These are phyloP conservation scores for Poronia punctata DNA, from an alignment of 495 filamentous ascomycete species.

Conservation along the genomic window DNA sequence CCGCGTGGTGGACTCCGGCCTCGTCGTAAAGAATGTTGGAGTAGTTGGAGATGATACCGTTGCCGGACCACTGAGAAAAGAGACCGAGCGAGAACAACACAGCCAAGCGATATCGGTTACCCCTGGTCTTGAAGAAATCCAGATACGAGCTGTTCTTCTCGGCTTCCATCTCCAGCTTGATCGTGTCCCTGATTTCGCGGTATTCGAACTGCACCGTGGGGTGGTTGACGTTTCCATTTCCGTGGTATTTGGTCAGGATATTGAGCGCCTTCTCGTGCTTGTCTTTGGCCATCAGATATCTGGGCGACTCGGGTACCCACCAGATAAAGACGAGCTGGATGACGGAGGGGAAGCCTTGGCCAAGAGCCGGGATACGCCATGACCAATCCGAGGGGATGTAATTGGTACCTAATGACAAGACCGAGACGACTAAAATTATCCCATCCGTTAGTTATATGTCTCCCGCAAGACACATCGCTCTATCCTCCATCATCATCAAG, in stretches of 20 bases:
- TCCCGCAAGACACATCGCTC: background rate
- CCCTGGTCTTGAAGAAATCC: conserved; percentile 60
- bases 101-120: conserved; percentile 58
- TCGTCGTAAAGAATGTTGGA: conserved; percentile 49
- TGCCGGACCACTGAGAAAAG: conserved; percentile 65
- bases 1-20: conserved; percentile 48
- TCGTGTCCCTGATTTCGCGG: conserved; percentile 53
- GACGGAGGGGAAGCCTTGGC: conserved; percentile 44
- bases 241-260: conserved; percentile 52
- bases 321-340: conserved; percentile 48
- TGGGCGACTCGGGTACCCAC: conserved; percentile 56
- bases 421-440: conserved; percentile 43
- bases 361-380: conserved; percentile 47
- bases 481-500: too few relatives aligned
- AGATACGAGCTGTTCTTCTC: conserved; percentile 37
- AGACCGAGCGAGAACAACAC: conserved; percentile 54
- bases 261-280: conserved; percentile 53
- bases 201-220: conserved; percentile 55
- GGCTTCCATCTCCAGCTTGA: conserved; percentile 44
- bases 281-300: conserved; percentile 60
- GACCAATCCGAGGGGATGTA: conserved; percentile 40
- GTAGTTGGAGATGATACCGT: conserved; percentile 62
- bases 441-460: background rate
- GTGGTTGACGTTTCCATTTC: conserved; percentile 48
- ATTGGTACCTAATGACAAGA: conserved; percentile 46